These are phyloP conservation scores for Allantophomopsis cytisporea DNA, from an alignment of 2,329 filamentous ascomycete genomes.

Conservation along the genomic window DNA sequence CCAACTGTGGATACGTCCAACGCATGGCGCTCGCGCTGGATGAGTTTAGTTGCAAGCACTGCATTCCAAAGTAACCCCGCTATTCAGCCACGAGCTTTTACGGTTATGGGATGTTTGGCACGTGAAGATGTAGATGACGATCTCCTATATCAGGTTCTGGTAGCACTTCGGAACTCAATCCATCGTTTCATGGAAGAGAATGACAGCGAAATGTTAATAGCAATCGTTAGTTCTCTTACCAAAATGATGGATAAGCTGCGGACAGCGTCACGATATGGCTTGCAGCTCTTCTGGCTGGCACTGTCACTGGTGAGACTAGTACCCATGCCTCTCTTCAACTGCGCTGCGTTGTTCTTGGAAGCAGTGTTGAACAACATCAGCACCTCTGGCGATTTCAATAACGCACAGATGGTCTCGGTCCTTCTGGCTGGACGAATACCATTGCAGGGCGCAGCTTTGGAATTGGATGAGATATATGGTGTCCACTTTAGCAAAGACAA, in stretches of 20 bases:
- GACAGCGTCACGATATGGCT: conserved; percentile 50
- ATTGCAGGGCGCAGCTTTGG: conserved; percentile 46
- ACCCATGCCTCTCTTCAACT: conserved; percentile 49
- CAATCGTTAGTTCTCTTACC: conserved; percentile 52
- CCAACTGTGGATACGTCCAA: conserved; percentile 52
- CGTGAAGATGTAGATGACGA: conserved; percentile 63
- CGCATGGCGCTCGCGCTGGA: conserved; percentile 58
- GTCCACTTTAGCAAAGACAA: conserved; percentile 50
- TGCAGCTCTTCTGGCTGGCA: conserved; percentile 59
- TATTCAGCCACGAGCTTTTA: conserved; percentile 55
- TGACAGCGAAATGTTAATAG: conserved; percentile 54
- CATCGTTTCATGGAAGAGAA: conserved; percentile 50
- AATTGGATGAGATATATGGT: conserved; percentile 51
- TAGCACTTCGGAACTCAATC: conserved; percentile 51
- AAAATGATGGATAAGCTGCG: conserved; percentile 61
- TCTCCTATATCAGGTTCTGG: conserved; percentile 56
- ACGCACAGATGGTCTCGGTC: conserved; percentile 42
- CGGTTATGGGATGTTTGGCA: conserved; percentile 58
- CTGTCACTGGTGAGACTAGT: conserved; percentile 53
- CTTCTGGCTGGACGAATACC: conserved; percentile 46
- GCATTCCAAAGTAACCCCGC: conserved; percentile 62
- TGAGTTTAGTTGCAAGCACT: conserved; percentile 59
- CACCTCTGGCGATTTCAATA: conserved; percentile 42
- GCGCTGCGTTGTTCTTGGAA: conserved; percentile 49
- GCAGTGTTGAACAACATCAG: conserved; percentile 51